Conservation (phyloP, 345 rosid genomes). For the Bruguiera parviflora region DNA sequence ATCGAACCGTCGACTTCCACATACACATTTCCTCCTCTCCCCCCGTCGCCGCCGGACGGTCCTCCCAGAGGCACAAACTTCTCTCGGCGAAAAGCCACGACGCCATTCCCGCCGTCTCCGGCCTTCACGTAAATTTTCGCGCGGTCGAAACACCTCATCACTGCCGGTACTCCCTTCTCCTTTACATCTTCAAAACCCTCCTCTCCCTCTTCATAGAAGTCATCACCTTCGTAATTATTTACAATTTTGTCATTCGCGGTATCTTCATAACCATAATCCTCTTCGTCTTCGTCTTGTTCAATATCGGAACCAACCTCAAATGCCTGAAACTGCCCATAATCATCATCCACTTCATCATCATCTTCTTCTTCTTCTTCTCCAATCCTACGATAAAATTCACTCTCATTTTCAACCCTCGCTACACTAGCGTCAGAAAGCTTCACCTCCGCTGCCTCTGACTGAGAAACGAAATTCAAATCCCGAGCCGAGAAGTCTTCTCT, state of each 20-base stretch:
- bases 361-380: conserved; percentile 30
- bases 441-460: conserved; percentile 29
- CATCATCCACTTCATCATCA: conserved; percentile 27
- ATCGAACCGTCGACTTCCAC: conserved; percentile 74
- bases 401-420: conserved; percentile 26
- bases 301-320: conserved; percentile 42
- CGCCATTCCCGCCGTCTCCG: conserved; percentile 91
- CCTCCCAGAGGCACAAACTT: conserved; percentile 87
- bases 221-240: conserved; percentile 21
- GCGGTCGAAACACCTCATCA: conserved; percentile 88
- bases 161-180: conserved; percentile 91
- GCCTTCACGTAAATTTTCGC: conserved; percentile 79
- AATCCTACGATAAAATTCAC: conserved; percentile 13
- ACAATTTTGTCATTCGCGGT: conserved; percentile 29
- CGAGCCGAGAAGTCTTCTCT: conserved; percentile 50
- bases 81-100: conserved; percentile 82
- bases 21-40: conserved; percentile 86
- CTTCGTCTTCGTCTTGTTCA: conserved; percentile 29
- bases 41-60: conserved; percentile 95
- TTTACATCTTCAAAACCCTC: conserved; percentile 41
- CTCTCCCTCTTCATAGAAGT: conserved; percentile 5
- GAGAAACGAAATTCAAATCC: conserved; percentile 14
- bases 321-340: conserved; percentile 39
- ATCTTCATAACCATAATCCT: conserved; percentile 25
- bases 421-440: conserved; percentile 52